phyloP scores from a whole-genome alignment of 805 yeast genomes.

The Blastobotrys mokoenaii region DNA sequence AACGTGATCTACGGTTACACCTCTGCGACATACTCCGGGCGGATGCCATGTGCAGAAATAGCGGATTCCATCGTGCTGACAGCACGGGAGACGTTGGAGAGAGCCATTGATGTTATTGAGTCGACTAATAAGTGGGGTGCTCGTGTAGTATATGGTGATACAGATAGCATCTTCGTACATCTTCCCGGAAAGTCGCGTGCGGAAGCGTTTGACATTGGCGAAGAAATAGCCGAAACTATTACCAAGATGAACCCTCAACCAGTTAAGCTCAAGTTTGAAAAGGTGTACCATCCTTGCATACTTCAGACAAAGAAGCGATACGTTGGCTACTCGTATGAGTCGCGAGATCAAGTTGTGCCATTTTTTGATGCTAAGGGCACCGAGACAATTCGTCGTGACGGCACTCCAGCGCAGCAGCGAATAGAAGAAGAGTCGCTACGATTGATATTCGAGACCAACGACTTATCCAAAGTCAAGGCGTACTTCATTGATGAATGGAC shows the following conservation, averaged over 20 bases:
- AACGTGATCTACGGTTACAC: slow-evolving; percentile 96
- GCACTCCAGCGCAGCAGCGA: slow-evolving; percentile 84
- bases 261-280: slow-evolving; percentile 76
- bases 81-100: slow-evolving; percentile 75
- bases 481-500: slow-evolving; percentile 60
- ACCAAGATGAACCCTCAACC: slow-evolving; percentile 73
- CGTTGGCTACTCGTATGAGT: slow-evolving; percentile 77
- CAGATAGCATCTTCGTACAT: slow-evolving; percentile 87
- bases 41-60: slow-evolving; percentile 94
- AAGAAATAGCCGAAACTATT: slow-evolving; percentile 54
- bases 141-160: slow-evolving; percentile 92
- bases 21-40: slow-evolving; percentile 88
- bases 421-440: slow-evolving; percentile 65
- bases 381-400: slow-evolving; percentile 91
- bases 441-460: slow-evolving; percentile 60
- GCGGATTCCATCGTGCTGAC: slow-evolving; percentile 92
- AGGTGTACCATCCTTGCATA: slow-evolving; percentile 83
- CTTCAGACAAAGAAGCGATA: slow-evolving; percentile 81
- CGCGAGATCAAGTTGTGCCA: slow-evolving; percentile 45
- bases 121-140: slow-evolving; percentile 61
- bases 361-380: slow-evolving; percentile 93
- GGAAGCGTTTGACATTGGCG: slow-evolving; percentile 74
- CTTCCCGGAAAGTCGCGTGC: slow-evolving; percentile 71
- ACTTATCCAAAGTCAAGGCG: slow-evolving; percentile 59
- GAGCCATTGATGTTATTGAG: slow-evolving; percentile 65